Evolutionary conservation across 345 rosid species (phyloP).

Genomic region (Hibiscus mutabilis): DNA sequence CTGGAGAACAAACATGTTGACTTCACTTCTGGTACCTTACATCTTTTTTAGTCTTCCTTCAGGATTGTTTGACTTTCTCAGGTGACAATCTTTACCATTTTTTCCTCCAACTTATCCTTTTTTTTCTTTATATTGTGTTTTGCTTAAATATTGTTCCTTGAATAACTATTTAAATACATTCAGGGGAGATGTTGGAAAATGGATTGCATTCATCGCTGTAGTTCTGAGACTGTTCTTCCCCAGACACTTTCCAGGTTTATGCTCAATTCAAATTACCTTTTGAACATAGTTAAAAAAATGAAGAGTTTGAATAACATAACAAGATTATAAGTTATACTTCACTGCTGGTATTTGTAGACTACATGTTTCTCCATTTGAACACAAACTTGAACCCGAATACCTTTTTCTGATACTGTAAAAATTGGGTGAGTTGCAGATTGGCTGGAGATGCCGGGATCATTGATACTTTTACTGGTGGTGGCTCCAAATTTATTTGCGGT

Average conservation of each 20-base stretch:
- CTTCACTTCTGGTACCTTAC: constrained; percentile 72
- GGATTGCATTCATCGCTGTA: constrained; percentile 75
- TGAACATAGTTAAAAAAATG: not conserved
- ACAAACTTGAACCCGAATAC: constrained; percentile 17
- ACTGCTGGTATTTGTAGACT: not conserved
- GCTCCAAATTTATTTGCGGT: constrained; percentile 1
- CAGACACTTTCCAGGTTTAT: constrained; percentile 64
- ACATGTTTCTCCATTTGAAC: not conserved
- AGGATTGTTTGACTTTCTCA: constrained; percentile 55
- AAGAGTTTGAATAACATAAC: not conserved
- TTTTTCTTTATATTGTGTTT: not conserved
- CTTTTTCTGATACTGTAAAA: constrained; percentile 40
- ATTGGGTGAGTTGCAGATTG: constrained; percentile 1
- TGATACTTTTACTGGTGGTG: constrained; percentile 5
- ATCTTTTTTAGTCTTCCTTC: constrained; percentile 77
- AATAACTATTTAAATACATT: not conserved
- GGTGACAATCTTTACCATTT: constrained; percentile 33
- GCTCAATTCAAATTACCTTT: not conserved
- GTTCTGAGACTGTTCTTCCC: constrained; percentile 76
- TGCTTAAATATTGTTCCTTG: not conserved
- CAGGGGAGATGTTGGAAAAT: constrained; percentile 85
- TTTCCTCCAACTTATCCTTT: not conserved
- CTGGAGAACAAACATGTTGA: constrained; percentile 46
- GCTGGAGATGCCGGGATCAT: constrained; percentile 7
- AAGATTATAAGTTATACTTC: not conserved